Base-by-base conservation (phyloP, 192 early-diverging fungal species). In the Rhizophagus clarus region DNA sequence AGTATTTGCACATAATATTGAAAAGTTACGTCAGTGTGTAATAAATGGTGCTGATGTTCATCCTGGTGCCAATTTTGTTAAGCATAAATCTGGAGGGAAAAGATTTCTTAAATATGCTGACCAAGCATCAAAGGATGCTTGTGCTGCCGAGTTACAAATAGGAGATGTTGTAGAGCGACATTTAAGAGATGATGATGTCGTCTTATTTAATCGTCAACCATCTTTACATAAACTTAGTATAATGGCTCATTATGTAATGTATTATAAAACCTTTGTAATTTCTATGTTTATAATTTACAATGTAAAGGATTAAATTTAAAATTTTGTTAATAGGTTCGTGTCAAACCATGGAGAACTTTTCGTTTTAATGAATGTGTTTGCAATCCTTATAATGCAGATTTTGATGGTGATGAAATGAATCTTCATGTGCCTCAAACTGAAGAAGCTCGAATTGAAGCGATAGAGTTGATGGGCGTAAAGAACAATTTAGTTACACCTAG, bases 371-470 rank as follows among this genome's bases (percentile, higher is more conserved):
- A 99, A 83, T 99, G 97, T 90, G 97, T 98, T n/a, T 99, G 97
- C 84, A 93, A 95, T 20, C 98, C 97, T 40, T 99, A 99, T 83
- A 99, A 99, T 84, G 98, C 98, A 49, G 98, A 99, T 91, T 99
- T 99, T 81, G 98, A 99, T 79, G 98, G 98, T 80, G 98, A 99
- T 84, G 98, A 99, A 84, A 99, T 99, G 98, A 99, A 99, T 82
- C 86, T 99, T 84, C 98, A 99, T 85, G 92, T 99, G 5, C 98
- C 98, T 32, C 98, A 99, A 86, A 98, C 98, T 1, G 97, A 99
- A 84, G 98, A 99, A 87, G 97, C 98, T 1, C 90, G 96, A 17
- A 91, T 96, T 11, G 98, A 99, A 83, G 97, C 97, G 0, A 94
- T 96, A 78, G 93, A 96, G 81, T 85, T 99, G 63, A 97, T 99